A percentile compares a stretch with the other conserved stretches of the same genome.
phyloP scores from a whole-genome alignment of 164 flowering plant species.

The Protea cynaroides region DNA sequence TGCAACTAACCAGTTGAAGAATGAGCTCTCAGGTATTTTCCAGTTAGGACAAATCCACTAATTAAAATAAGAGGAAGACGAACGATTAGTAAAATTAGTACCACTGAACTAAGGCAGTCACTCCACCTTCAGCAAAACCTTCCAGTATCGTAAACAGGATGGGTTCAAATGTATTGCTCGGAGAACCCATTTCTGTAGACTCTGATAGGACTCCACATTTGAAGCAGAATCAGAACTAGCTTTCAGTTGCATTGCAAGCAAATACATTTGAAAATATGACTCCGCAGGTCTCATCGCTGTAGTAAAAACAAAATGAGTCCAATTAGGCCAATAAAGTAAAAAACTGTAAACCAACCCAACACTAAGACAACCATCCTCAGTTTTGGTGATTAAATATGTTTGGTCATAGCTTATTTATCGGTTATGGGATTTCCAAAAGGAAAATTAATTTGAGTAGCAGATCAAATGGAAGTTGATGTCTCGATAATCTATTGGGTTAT shows the following conservation, averaged over 20 bases:
- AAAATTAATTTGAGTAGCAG: no score
- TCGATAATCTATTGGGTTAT: background rate
- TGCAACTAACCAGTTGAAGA: no score
- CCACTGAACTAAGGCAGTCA: background rate
- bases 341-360: no score
- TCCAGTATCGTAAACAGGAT: slow-evolving; percentile 87
- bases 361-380: background rate
- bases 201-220: slow-evolving; percentile 28
- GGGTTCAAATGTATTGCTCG: slow-evolving; percentile 86
- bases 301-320: slow-evolving; percentile 5
- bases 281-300: slow-evolving; percentile 85
- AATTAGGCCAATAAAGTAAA: slow-evolving; percentile 5
- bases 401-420: no score
- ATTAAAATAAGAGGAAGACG: no score
- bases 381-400: background rate
- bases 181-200: slow-evolving; percentile 50
- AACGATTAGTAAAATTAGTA: background rate
- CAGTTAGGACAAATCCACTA: no score
- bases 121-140: slow-evolving; percentile 40
- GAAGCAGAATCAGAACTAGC: slow-evolving; percentile 22
- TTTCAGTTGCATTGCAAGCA: slow-evolving; percentile 47
- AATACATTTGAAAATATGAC: slow-evolving; percentile 77
- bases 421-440: background rate
- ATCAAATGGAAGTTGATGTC: background rate
- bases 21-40: no score